Base-by-base conservation (phyloP, 148 eudicot species). In the Silene latifolia region DNA sequence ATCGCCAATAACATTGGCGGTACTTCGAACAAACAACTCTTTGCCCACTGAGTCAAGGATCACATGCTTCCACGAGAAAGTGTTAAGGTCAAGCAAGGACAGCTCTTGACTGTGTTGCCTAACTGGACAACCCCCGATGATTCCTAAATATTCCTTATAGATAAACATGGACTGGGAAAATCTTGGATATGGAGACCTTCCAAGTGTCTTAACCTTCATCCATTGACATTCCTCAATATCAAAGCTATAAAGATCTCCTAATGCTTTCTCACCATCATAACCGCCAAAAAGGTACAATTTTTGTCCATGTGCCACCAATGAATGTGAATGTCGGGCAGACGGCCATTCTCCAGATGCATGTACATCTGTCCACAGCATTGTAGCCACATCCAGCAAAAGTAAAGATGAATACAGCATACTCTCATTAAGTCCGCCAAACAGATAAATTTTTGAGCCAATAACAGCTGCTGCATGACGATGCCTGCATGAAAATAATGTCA, bases 391-490 rank as follows among this genome's bases (percentile, higher is more conserved):
- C 54, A 95, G 82, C 74, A 87, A 86, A 76, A 82, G 80, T 77
- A 90, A 78, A 44, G 92, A 83, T 46, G 97, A 90, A 77, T 85
- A 85, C 44, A 92, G 46, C 24, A 67, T 76, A 74, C 83, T 83
- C 76, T 77, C 72, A 53, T 76, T 76, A 74, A 95, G 87, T 63
- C 98, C 98, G 44, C 98, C 98, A 82, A 80, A 92, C 73, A 90
- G 80, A 79, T 92, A 95, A n/a, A 95, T 81, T 67, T 85, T 84
- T 51, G 91, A 82, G 77, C 87, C 96, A 39, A 86, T 77, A 80
- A 80, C 92, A 58, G 96, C 90, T 76, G 98, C 93, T 27, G 98
- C 89, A 86, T 95, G 98, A n/a, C 98, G 93, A 84, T 95, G 98
- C 86, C 98, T 95, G 85, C 76, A 81, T 21, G 75, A 72, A 59